Percentiles rank a stretch among this genome's conserved stretches.
phyloP scores from a whole-genome alignment of 495 filamentous ascomycete species.

The Xylaria palmicola region DNA sequence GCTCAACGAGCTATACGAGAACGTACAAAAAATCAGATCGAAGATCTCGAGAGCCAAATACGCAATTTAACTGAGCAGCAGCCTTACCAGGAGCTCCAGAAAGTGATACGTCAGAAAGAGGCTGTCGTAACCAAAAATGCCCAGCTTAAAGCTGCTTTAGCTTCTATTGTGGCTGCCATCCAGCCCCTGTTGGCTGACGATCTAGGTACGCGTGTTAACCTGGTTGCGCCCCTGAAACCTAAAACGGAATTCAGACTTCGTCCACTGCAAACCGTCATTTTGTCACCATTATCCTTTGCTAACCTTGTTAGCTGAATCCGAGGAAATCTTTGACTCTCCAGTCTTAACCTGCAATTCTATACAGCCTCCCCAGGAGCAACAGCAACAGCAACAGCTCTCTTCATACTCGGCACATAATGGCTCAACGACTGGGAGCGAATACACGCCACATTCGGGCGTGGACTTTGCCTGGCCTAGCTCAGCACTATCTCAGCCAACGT shows the following conservation, averaged over 20 bases:
- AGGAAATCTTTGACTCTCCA: conserved; percentile 23
- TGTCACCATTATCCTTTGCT: neutral
- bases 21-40: conserved; percentile 72
- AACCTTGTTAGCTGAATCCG: conserved; percentile 16
- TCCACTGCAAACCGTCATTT: too few relatives aligned
- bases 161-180: conserved; percentile 60
- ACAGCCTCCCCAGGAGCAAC: conserved; percentile 3
- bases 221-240: neutral
- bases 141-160: conserved; percentile 62
- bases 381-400: conserved; percentile 19
- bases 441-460: conserved; percentile 36
- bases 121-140: conserved; percentile 67
- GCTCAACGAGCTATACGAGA: conserved; percentile 81
- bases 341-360: conserved; percentile 17
- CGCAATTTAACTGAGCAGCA: conserved; percentile 60
- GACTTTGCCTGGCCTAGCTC: conserved; percentile 33
- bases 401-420: conserved; percentile 26
- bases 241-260: too few relatives aligned
- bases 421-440: conserved; percentile 36
- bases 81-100: conserved; percentile 76
- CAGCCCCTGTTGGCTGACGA: conserved; percentile 53
- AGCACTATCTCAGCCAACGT: conserved; percentile 18
- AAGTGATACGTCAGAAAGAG: conserved; percentile 66
- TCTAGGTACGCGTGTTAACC: conserved; percentile 29
- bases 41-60: conserved; percentile 52